Conservation (phyloP, 495 filamentous ascomycete genomes). For the Daldinia vernicosa region DNA sequence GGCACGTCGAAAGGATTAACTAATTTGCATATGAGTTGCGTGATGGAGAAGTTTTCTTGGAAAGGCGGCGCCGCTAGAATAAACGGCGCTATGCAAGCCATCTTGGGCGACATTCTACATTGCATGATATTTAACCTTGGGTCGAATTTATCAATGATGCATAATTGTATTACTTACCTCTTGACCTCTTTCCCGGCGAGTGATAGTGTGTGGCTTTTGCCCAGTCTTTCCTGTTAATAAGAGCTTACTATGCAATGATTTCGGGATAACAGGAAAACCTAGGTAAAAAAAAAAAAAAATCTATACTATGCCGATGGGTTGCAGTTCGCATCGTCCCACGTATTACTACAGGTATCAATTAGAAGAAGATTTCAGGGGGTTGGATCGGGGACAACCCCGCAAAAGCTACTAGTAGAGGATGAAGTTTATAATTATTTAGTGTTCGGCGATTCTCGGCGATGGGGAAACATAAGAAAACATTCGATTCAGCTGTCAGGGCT, state of each 20-base stretch:
- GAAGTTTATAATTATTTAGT: not conserved
- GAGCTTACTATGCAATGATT: conserved; percentile 23
- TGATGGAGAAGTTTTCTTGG: conserved; percentile 4
- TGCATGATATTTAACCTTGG: conserved; percentile 14
- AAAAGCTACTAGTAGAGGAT: conserved; percentile 9
- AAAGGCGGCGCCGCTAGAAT: not conserved
- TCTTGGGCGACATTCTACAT: conserved; percentile 5
- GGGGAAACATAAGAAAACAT: conserved; percentile 28
- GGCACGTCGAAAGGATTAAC: not conserved
- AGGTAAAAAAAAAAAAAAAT: not conserved
- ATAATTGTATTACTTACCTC: conserved; percentile 7
- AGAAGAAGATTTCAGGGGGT: not conserved
- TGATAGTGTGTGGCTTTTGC: not conserved
- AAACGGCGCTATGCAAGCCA: conserved; percentile 1
- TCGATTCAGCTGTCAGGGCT: conserved; percentile 28
- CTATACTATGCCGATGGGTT: conserved; percentile 8
- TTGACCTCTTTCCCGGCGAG: not conserved
- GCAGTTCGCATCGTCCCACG: conserved; percentile 13
- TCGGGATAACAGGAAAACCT: not conserved
- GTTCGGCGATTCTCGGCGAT: conserved; percentile 27
- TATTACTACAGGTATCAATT: not conserved
- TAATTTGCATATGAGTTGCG: conserved; percentile 17
- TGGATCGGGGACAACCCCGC: conserved; percentile 33
- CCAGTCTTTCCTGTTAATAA: not conserved
- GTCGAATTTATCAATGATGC: not conserved